Evolutionary conservation across 805 yeast species (phyloP), one percentile per base, ranked within the genome.

Genomic region (Kuraishia cidri): DNA sequence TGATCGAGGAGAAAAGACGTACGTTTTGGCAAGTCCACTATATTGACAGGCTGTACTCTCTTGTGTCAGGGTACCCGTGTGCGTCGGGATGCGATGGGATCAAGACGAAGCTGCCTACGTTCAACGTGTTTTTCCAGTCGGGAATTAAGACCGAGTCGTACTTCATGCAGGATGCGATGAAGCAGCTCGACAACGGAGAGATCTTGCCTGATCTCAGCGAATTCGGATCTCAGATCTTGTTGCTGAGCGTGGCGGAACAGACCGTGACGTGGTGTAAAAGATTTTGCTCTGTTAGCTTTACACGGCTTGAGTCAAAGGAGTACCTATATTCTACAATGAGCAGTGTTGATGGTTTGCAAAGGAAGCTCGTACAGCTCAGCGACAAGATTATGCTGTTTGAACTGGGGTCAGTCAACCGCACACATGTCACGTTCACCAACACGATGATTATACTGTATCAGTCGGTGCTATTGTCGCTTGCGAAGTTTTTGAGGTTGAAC

Each of bases 131-230:
- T 25, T 25, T 25, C 12, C 17, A 25, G 10, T 25, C 27, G 4
- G 27, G 27, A 7, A 25, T 25, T 10, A 25, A n/a, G 13, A 17
- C 13, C 8, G 27, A 25, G 15, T 25, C 27, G 5, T 25, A 25
- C 12, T 25, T 25, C 27, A 25, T 25, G 27, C 27, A 25, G 15
- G 27, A 25, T 15, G 27, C 27, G 5, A 9, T 25, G 15, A 17
- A 25, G 15, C 13, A 25, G 9, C 17, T 25, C 13, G 15, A 14
- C 17, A 15, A 25, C 17, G 27, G 27, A 5, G 17, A 25, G 9
- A 25, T 25, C 13, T n/a, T 25, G 15, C 27, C 27, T 15, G 27
- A 25, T 14, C 15, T 25, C 10, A 25, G 27, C 15, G 13, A 15
- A 6, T 25, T 25, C 15, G 27, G 13, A 14, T 25, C 27, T 6